Percentiles rank a stretch among this genome's conserved stretches.
Conservation (phyloP, 768 basidiomycete genomes). For the Imleria badia region DNA sequence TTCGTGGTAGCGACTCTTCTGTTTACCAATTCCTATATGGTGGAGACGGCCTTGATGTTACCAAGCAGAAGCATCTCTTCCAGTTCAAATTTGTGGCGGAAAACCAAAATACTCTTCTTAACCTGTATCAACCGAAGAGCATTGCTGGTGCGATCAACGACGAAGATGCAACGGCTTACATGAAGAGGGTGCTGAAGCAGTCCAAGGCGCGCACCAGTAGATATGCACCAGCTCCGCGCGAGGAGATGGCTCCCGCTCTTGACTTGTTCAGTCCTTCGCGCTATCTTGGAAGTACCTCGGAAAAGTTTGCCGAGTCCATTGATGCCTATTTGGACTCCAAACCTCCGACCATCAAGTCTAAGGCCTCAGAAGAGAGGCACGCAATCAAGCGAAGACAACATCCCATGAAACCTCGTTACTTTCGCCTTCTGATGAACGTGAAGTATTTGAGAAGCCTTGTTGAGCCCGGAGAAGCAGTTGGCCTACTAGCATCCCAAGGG, state of each 20-base stretch:
- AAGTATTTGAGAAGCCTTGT: constrained; percentile 93
- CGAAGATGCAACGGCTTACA: constrained; percentile 67
- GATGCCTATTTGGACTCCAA: constrained; percentile 78
- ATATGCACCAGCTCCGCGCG: constrained; percentile 47
- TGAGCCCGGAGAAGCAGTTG: constrained; percentile 98
- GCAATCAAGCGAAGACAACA: constrained; percentile 45
- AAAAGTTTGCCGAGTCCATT: constrained; percentile 81
- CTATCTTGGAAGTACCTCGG: constrained; percentile 88
- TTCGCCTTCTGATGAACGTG: constrained; percentile 82
- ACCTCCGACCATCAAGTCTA: constrained; percentile 50
- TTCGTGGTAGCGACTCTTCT: constrained; percentile 91
- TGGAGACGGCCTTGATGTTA: constrained; percentile 94
- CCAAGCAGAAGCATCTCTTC: constrained; percentile 92
- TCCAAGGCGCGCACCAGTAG: constrained; percentile 46
- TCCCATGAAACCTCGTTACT: constrained; percentile 53
- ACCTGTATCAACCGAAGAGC: constrained; percentile 62
- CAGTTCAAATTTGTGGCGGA: constrained; percentile 92
- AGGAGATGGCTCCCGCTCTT: constrained; percentile 69
- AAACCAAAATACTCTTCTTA: constrained; percentile 79
- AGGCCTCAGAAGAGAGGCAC: constrained; percentile 39
- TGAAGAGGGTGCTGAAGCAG: constrained; percentile 88
- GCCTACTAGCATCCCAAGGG: constrained; percentile 96
- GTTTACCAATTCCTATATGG: constrained; percentile 97
- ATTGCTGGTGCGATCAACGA: constrained; percentile 61
- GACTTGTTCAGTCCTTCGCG: constrained; percentile 75